These are phyloP conservation scores for Eucalyptus decipiens DNA, from an alignment of 345 rosid species.

Conservation along the genomic window DNA sequence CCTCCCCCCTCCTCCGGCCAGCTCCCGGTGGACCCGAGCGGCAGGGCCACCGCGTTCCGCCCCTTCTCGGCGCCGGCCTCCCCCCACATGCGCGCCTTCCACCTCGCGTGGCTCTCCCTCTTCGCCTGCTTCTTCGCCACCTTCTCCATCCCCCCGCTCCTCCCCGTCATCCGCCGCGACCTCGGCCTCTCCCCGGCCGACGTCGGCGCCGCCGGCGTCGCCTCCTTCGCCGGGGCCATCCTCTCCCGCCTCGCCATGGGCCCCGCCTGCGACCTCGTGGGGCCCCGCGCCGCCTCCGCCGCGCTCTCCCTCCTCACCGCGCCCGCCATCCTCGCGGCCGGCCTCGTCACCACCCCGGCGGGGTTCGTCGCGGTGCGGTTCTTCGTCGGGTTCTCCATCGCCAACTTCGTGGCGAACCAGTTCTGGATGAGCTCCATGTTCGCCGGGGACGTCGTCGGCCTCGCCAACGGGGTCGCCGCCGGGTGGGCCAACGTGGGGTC, in stretches of 20 bases:
- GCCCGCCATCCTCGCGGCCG: slow-evolving; percentile 37
- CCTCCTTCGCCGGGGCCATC: slow-evolving; percentile 73
- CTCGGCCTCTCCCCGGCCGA: slow-evolving; percentile 43
- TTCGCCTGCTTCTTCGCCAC: slow-evolving; percentile 85
- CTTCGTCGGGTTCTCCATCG: slow-evolving; percentile 56
- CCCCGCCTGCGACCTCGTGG: slow-evolving; percentile 55
- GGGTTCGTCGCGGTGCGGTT: slow-evolving; percentile 56
- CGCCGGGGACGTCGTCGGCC: slow-evolving; percentile 54
- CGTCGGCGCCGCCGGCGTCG: slow-evolving; percentile 42
- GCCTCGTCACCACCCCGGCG: slow-evolving; percentile 31
- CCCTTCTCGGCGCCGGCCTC: slow-evolving; percentile 36
- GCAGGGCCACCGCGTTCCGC: slow-evolving; percentile 52
- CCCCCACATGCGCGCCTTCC: slow-evolving; percentile 72
- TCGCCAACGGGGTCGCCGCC: slow-evolving; percentile 68
- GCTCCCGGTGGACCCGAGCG: slow-evolving; percentile 29
- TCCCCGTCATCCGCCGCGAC: slow-evolving; percentile 54
- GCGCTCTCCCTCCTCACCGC: slow-evolving; percentile 61
- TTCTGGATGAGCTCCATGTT: slow-evolving; percentile 94
- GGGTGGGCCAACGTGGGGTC: slow-evolving; percentile 81
- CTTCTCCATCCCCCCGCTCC: slow-evolving; percentile 79
- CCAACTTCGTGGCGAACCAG: slow-evolving; percentile 83
- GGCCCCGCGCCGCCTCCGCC: slow-evolving; percentile 63
- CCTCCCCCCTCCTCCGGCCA: background rate
- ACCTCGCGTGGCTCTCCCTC: slow-evolving; percentile 80
- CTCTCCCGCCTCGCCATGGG: slow-evolving; percentile 92